Percentiles rank a stretch among this genome's conserved stretches.
phyloP scores from a whole-genome alignment of 2,329 filamentous ascomycete genomes.

The Sporothrix euskadiensis region DNA sequence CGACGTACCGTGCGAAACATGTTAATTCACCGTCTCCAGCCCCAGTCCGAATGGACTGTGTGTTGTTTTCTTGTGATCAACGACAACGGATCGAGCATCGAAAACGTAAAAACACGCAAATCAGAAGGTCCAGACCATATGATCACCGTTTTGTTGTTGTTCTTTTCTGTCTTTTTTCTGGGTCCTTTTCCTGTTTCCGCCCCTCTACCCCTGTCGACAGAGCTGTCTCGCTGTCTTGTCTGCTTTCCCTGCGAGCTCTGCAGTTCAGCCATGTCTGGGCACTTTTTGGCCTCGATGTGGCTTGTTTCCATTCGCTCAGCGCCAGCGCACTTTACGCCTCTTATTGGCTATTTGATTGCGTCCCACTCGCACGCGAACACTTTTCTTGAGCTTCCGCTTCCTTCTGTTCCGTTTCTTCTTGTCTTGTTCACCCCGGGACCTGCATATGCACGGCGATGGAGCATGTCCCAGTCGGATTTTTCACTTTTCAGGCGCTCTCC shows the following conservation, averaged over 20 bases:
- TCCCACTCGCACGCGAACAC: not conserved
- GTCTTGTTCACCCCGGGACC: slow-evolving; percentile 11
- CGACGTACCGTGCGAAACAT: not conserved
- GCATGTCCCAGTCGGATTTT: slow-evolving; percentile 10
- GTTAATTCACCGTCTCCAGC: slow-evolving; percentile 8
- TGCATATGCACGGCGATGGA: slow-evolving; percentile 21
- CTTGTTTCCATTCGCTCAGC: slow-evolving; percentile 26
- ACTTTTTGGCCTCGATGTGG: slow-evolving; percentile 13
- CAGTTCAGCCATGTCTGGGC: not conserved
- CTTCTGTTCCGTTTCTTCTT: not conserved
- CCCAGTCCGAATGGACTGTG: not conserved
- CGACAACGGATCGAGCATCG: not conserved
- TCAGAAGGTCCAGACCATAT: slow-evolving; percentile 11
- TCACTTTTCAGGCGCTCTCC: not conserved
- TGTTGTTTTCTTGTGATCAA: not conserved
- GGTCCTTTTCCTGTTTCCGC: not conserved
- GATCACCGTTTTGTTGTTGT: slow-evolving; percentile 10
- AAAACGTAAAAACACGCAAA: not conserved
- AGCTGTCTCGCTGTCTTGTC: not conserved
- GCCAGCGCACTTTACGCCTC: not conserved
- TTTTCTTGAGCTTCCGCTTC: too few species aligned
- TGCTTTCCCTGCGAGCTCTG: not conserved
- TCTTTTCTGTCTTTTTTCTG: not conserved
- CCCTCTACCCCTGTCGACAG: not conserved
- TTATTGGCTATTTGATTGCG: slow-evolving; percentile 10